phyloP scores from a whole-genome alignment of 805 yeast species.

The Lachancea lanzarotensis region DNA sequence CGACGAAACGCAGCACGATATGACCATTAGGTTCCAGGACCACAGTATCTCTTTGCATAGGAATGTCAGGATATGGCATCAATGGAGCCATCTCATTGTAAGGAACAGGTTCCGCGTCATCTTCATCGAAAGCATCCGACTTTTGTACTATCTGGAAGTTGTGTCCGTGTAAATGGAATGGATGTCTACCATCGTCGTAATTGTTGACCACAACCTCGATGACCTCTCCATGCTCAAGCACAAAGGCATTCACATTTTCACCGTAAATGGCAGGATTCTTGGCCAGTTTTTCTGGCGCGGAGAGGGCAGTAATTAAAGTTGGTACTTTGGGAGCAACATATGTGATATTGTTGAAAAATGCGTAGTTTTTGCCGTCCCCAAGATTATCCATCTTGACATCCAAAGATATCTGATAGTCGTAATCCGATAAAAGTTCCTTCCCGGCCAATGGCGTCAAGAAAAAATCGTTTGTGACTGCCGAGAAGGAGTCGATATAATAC shows the following conservation, averaged over 20 bases:
- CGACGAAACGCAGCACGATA: slow-evolving; percentile 62
- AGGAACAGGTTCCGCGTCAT: slow-evolving; percentile 38
- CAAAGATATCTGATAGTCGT: slow-evolving; percentile 55
- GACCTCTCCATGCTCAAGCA: slow-evolving; percentile 54
- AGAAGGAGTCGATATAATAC: slow-evolving; percentile 20
- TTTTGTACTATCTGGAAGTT: slow-evolving; percentile 56
- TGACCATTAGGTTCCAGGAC: slow-evolving; percentile 62
- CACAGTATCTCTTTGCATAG: slow-evolving; percentile 65
- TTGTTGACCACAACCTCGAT: slow-evolving; percentile 76
- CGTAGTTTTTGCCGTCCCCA: slow-evolving; percentile 70
- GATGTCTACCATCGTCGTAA: slow-evolving; percentile 72
- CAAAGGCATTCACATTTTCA: slow-evolving; percentile 55
- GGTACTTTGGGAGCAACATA: slow-evolving; percentile 67
- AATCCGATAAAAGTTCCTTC: slow-evolving; percentile 44
- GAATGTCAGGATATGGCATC: slow-evolving; percentile 48
- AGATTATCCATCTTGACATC: slow-evolving; percentile 60
- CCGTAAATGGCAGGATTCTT: slow-evolving; percentile 63
- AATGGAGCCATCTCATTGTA: slow-evolving; percentile 41
- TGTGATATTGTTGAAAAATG: slow-evolving; percentile 64
- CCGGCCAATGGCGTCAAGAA: slow-evolving; percentile 38
- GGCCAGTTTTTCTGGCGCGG: slow-evolving; percentile 49
- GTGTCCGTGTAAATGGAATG: slow-evolving; percentile 76
- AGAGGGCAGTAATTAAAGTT: slow-evolving; percentile 54
- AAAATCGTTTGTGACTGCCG: slow-evolving; percentile 31
- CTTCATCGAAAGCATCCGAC: slow-evolving; percentile 36